phyloP scores from a whole-genome alignment of 1,284 basidiomycete species.

The Ceratobasidium sp. region DNA sequence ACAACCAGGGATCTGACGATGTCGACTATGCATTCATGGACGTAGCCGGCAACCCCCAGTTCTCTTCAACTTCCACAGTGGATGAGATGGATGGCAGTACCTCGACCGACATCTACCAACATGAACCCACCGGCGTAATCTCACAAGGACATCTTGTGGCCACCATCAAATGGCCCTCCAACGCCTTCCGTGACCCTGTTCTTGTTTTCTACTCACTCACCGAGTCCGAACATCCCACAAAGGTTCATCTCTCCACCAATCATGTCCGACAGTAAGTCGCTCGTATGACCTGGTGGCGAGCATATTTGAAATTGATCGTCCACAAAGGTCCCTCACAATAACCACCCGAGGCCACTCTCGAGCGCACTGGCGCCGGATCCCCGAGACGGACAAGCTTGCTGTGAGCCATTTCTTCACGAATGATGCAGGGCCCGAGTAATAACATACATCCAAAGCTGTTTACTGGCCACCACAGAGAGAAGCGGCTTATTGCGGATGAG shows the following conservation, averaged over 20 bases:
- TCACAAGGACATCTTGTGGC: conserved; percentile 18
- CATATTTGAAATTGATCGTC: background rate
- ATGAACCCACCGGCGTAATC: background rate
- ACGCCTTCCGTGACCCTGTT: conserved; percentile 28
- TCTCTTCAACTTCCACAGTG: conserved; percentile 5
- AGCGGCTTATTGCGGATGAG: conserved; percentile 36
- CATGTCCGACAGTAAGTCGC: conserved; percentile 14
- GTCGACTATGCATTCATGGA: conserved; percentile 34
- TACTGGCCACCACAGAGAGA: conserved; percentile 26
- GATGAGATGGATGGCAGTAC: conserved; percentile 9
- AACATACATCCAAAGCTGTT: conserved; percentile 3
- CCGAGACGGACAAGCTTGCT: conserved; percentile 15
- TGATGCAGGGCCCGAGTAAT: background rate
- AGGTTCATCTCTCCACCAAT: conserved; percentile 24
- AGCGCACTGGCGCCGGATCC: conserved; percentile 34
- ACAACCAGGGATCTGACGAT: conserved; percentile 21
- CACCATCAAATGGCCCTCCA: conserved; percentile 33
- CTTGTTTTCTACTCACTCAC: conserved; percentile 13
- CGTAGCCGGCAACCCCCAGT: conserved; percentile 13
- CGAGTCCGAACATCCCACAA: conserved; percentile 14
- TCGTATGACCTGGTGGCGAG: background rate
- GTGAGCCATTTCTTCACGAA: background rate
- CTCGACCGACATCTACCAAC: conserved; percentile 35
- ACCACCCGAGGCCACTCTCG: conserved; percentile 16
- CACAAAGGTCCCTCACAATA: conserved; percentile 19